Evolutionary conservation across 2,329 filamentous ascomycete species (phyloP).

Genomic region (Claviceps sp.): DNA sequence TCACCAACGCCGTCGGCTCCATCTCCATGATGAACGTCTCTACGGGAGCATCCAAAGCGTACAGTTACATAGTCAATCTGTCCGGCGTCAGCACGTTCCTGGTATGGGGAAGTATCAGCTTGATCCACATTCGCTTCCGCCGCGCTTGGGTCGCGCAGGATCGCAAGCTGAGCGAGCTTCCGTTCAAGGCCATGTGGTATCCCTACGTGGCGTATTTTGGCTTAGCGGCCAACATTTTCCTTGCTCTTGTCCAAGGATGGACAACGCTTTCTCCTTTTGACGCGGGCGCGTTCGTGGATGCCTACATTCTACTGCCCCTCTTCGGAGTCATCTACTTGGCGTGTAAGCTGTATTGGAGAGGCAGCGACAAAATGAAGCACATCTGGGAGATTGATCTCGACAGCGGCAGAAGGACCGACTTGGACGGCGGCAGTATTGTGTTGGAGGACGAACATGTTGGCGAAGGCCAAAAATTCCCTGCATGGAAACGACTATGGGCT

Average conservation of each 20-base stretch:
- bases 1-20: slow-evolving; percentile 58
- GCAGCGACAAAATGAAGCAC: slow-evolving; percentile 36
- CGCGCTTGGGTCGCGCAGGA: slow-evolving; percentile 47
- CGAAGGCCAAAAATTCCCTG: slow-evolving; percentile 16
- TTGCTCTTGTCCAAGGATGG: slow-evolving; percentile 50
- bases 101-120: slow-evolving; percentile 57
- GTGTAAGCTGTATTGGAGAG: slow-evolving; percentile 38
- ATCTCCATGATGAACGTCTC: slow-evolving; percentile 65
- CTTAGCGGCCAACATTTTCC: slow-evolving; percentile 41
- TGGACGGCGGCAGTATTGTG: slow-evolving; percentile 29
- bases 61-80: slow-evolving; percentile 57
- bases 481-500: slow-evolving; percentile 31
- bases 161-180: slow-evolving; percentile 37
- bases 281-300: slow-evolving; percentile 46
- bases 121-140: slow-evolving; percentile 61
- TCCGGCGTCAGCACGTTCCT: slow-evolving; percentile 58
- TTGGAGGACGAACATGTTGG: slow-evolving; percentile 17
- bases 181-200: slow-evolving; percentile 40
- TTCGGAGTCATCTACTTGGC: slow-evolving; percentile 43
- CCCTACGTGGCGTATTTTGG: slow-evolving; percentile 49
- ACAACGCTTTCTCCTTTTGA: slow-evolving; percentile 44
- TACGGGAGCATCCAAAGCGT: slow-evolving; percentile 51
- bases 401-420: slow-evolving; percentile 39
- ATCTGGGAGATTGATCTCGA: slow-evolving; percentile 42
- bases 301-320: slow-evolving; percentile 47